phyloP scores from a whole-genome alignment of 2,329 filamentous ascomycete genomes.

The Cercospora sesami region DNA sequence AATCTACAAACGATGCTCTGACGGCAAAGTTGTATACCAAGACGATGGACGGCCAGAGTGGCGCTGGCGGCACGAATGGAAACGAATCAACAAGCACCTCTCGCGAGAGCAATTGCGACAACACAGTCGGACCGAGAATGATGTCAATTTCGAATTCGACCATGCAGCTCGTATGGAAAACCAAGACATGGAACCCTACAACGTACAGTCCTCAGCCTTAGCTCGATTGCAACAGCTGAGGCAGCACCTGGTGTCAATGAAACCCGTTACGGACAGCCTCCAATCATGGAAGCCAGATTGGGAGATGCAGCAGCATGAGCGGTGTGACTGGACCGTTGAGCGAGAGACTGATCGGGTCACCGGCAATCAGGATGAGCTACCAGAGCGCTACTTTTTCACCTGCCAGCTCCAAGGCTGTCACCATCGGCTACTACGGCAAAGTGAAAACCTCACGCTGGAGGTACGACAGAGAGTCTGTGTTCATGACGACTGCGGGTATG shows the following conservation, averaged over 20 bases:
- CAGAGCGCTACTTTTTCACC: slow-evolving; percentile 18
- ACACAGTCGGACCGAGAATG: neutral
- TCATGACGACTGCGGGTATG: slow-evolving; percentile 23
- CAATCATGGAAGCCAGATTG: slow-evolving; percentile 16
- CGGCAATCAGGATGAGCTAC: neutral
- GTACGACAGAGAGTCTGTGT: slow-evolving; percentile 20
- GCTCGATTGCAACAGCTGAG: slow-evolving; percentile 15
- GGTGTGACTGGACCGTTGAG: slow-evolving; percentile 16
- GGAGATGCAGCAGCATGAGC: slow-evolving; percentile 15
- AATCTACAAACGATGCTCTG: slow-evolving; percentile 11
- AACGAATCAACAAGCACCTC: slow-evolving; percentile 11
- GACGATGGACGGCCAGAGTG: slow-evolving; percentile 16
- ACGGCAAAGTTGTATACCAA: slow-evolving; percentile 17
- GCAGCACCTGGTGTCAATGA: slow-evolving; percentile 7
- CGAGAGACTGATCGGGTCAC: slow-evolving; percentile 9
- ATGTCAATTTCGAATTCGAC: neutral
- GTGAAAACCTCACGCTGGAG: slow-evolving; percentile 17
- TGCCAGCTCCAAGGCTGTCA: slow-evolving; percentile 19
- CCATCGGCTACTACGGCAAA: slow-evolving; percentile 16
- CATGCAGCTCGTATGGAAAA: neutral
- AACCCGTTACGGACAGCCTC: neutral
- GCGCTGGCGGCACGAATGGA: slow-evolving; percentile 20
- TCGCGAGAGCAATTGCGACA: neutral
- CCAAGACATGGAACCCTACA: neutral
- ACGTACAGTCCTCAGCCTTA: slow-evolving; percentile 3